A percentile compares a stretch with the other conserved stretches of the same genome.
Conservation (phyloP, 345 rosid species). For the Citrus trifoliata region DNA sequence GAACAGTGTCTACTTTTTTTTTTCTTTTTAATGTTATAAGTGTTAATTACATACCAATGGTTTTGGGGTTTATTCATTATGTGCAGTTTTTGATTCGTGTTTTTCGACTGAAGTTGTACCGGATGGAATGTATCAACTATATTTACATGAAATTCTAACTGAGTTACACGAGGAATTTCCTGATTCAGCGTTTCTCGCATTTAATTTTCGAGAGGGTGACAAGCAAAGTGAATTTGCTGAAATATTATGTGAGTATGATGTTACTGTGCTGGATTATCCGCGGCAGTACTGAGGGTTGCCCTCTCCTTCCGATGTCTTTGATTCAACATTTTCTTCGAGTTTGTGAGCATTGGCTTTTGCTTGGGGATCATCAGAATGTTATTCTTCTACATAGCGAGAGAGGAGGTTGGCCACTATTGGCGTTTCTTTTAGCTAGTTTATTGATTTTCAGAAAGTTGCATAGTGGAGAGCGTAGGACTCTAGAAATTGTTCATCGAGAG, state of each 20-base stretch:
- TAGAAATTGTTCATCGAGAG: constrained; percentile 87
- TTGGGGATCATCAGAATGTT: constrained; percentile 68
- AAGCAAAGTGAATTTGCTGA: constrained; percentile 70
- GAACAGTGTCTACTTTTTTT: not conserved
- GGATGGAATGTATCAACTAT: constrained; percentile 60
- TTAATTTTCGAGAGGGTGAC: constrained; percentile 90
- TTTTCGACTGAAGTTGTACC: constrained; percentile 86
- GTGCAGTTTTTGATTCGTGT: constrained; percentile 93
- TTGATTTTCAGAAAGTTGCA: constrained; percentile 79
- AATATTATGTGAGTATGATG: constrained; percentile 70
- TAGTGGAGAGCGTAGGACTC: constrained; percentile 79
- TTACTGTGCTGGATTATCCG: constrained; percentile 85
- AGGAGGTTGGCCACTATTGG: constrained; percentile 97
- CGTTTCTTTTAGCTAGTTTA: constrained; percentile 77
- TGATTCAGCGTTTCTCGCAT: constrained; percentile 72
- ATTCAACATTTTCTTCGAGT: constrained; percentile 89
- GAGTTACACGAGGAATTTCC: constrained; percentile 88
- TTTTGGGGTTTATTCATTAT: constrained; percentile 6
- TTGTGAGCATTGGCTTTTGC: constrained; percentile 85
- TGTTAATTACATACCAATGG: not conserved
- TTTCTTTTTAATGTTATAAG: not conserved
- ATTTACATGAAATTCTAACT: constrained; percentile 64
- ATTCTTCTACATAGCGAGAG: constrained; percentile 90
- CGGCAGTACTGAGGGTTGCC: constrained; percentile 96
- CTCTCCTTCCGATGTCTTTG: constrained; percentile 78